Evolutionary conservation across 1,284 basidiomycete species (phyloP).

Genomic region (Leucocoprinus gongylophorus): DNA sequence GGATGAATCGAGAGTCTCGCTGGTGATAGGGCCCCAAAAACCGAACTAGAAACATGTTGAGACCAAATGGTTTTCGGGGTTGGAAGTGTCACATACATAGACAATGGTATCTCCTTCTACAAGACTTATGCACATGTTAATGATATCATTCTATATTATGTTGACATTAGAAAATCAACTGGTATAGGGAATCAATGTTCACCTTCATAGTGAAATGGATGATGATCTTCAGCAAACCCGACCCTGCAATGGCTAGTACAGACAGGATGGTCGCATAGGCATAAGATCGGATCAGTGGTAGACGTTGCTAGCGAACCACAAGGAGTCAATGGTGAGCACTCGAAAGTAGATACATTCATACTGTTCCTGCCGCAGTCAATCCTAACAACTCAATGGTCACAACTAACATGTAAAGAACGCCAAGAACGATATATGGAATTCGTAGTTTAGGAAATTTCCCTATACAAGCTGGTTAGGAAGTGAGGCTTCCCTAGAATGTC

Average conservation of each 20-base stretch:
- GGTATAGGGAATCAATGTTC: conserved; percentile 3
- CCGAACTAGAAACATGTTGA: conserved; percentile 26
- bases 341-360: conserved; percentile 30
- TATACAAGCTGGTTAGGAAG: conserved; percentile 18
- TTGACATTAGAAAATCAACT: not conserved
- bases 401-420: conserved; percentile 45
- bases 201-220: conserved; percentile 20
- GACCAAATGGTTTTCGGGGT: not conserved
- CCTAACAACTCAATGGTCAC: conserved; percentile 53
- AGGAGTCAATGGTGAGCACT: not conserved
- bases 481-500: not conserved
- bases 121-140: conserved; percentile 40
- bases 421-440: conserved; percentile 54
- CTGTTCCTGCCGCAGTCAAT: conserved; percentile 44
- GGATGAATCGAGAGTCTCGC: conserved; percentile 24
- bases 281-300: conserved; percentile 46
- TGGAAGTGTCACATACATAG: conserved; percentile 21
- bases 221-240: conserved; percentile 29
- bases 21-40: conserved; percentile 39
- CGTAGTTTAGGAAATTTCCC: conserved; percentile 45
- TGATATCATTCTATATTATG: conserved; percentile 40
- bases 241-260: conserved; percentile 9
- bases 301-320: conserved; percentile 44
- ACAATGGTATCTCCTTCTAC: conserved; percentile 29
- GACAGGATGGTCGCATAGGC: conserved; percentile 14